Conservation (phyloP, 148 eudicot genomes). For the Rhododendron henanense region DNA sequence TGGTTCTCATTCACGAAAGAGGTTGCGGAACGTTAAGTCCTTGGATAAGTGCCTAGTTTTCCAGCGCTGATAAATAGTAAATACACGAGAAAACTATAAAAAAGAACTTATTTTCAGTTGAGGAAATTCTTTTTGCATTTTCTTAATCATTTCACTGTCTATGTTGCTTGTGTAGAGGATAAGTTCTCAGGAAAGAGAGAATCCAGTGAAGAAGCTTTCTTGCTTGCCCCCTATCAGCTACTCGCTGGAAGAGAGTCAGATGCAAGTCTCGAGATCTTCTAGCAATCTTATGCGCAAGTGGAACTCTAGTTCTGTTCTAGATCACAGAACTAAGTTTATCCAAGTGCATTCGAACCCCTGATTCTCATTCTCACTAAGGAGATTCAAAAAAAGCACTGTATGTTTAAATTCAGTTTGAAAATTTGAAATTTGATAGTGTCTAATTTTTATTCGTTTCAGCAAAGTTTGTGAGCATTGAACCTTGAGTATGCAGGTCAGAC, state of each 20-base stretch:
- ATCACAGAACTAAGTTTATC: constrained; percentile 60
- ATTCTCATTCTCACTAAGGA: neutral
- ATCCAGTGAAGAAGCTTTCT: constrained; percentile 48
- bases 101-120: no score
- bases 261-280: constrained; percentile 62
- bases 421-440: neutral
- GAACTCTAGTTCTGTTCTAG: constrained; percentile 53
- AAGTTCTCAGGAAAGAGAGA: constrained; percentile 82
- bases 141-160: neutral
- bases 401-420: neutral
- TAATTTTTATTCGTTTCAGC: neutral
- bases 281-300: constrained; percentile 57
- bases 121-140: no score
- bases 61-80: no score
- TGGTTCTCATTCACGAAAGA: no score
- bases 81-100: no score
- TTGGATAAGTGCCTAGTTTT: no score
- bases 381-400: neutral
- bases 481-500: constrained; percentile 52
- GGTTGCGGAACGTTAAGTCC: no score
- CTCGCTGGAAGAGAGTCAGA: constrained; percentile 75
- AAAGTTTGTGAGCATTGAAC: neutral
- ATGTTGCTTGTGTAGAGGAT: constrained; percentile 46
- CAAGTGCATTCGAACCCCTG: neutral
- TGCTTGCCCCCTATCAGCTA: constrained; percentile 49